phyloP scores from a whole-genome alignment of 2,329 filamentous ascomycete genomes.

The Colletotrichum chrysophilum region DNA sequence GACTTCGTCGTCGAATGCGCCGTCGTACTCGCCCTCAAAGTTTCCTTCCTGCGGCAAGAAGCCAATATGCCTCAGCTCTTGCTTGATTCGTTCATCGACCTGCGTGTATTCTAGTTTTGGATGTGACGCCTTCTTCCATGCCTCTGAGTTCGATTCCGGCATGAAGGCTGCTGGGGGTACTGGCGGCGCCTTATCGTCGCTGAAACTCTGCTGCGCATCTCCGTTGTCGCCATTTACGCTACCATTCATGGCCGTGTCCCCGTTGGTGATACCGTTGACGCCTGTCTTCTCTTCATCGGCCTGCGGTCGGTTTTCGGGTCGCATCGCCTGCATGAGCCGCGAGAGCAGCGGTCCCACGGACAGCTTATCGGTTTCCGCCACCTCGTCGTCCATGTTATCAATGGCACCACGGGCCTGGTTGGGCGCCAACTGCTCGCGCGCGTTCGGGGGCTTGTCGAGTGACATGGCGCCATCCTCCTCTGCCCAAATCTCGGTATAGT shows the following conservation, averaged over 20 bases:
- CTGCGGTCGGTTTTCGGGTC: conserved; percentile 71
- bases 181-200: conserved; percentile 41
- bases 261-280: conserved; percentile 55
- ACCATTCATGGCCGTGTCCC: conserved; percentile 58
- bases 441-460: conserved; percentile 68
- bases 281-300: conserved; percentile 62
- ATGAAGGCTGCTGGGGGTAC: conserved; percentile 78
- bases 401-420: conserved; percentile 87
- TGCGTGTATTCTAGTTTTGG: conserved; percentile 82
- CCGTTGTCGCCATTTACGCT: conserved; percentile 53
- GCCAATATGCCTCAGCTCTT: conserved; percentile 89
- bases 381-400: conserved; percentile 84
- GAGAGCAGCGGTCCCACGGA: conserved; percentile 87
- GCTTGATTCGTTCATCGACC: conserved; percentile 88
- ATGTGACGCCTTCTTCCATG: conserved; percentile 79
- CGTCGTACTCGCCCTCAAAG: conserved; percentile 78
- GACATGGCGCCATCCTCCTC: conserved; percentile 88
- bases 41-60: conserved; percentile 72
- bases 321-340: conserved; percentile 79
- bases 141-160: conserved; percentile 75
- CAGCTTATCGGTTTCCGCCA: conserved; percentile 87
- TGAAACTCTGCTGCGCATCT: conserved; percentile 33
- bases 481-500: conserved; percentile 91
- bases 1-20: conserved; percentile 92
- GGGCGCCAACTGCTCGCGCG: conserved; percentile 70